These are phyloP conservation scores for Pestalotiopsis sp. DNA, from an alignment of 2,329 filamentous ascomycete species.

Conservation along the genomic window DNA sequence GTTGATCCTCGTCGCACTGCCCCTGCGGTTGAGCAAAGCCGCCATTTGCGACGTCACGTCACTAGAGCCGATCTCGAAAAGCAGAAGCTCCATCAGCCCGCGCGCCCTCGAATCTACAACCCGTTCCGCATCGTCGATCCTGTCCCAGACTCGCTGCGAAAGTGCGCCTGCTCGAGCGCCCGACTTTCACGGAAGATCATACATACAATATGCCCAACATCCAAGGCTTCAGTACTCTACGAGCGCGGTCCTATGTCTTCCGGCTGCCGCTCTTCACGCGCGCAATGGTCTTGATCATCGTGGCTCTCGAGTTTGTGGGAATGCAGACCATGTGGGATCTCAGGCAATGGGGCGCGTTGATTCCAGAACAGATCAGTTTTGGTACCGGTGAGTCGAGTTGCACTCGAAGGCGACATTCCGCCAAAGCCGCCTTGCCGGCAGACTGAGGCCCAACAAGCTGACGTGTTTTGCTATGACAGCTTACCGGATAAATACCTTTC, in stretches of 20 bases:
- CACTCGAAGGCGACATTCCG: background rate
- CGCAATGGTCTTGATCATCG: slow-evolving; percentile 66
- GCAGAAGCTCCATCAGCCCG: background rate
- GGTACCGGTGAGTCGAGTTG: slow-evolving; percentile 62
- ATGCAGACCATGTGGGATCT: slow-evolving; percentile 74
- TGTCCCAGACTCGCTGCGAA: background rate
- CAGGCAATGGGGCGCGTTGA: slow-evolving; percentile 76
- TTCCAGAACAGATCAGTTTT: slow-evolving; percentile 75
- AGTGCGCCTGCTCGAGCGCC: background rate
- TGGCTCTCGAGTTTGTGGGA: slow-evolving; percentile 70
- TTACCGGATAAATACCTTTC: slow-evolving; percentile 91
- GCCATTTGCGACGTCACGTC: background rate
- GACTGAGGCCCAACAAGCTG: background rate
- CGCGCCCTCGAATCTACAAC: background rate
- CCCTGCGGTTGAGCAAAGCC: background rate
- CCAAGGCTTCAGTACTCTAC: slow-evolving; percentile 67
- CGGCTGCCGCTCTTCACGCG: slow-evolving; percentile 90
- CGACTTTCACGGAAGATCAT: background rate
- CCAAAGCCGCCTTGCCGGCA: background rate
- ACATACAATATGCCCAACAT: slow-evolving; percentile 33
- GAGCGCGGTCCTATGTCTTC: slow-evolving; percentile 79
- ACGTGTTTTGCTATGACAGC: slow-evolving; percentile 54
- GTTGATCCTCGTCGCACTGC: background rate
- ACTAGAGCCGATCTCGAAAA: background rate
- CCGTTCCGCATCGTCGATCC: background rate